Conservation (phyloP, 2,329 filamentous ascomycete species). For the Cladosporium phlei region DNA sequence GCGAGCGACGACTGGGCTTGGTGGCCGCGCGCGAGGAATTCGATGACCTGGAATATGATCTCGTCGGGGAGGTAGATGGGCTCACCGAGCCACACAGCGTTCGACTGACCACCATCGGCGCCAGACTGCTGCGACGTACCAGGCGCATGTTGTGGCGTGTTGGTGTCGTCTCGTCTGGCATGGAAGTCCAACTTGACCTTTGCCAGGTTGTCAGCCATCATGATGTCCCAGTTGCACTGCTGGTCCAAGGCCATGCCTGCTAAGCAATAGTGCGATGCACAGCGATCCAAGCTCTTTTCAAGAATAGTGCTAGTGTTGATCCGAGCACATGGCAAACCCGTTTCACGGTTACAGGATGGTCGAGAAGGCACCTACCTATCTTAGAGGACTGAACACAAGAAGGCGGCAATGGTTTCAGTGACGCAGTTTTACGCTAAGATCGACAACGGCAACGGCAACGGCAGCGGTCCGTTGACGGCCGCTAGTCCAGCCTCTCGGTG, state of each 20-base stretch:
- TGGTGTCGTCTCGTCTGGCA: conserved; percentile 8
- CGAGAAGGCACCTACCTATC: no score
- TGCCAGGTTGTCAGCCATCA: conserved; percentile 34
- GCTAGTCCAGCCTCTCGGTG: no score
- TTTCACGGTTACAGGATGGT: no score
- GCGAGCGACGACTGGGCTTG: conserved; percentile 45
- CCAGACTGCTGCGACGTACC: background rate
- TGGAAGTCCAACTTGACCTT: conserved; percentile 18
- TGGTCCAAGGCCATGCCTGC: conserved; percentile 31
- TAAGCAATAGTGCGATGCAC: background rate
- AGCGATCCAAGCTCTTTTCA: background rate
- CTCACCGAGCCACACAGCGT: conserved; percentile 19
- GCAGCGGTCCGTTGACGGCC: no score
- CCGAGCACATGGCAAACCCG: background rate
- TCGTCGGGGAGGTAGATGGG: conserved; percentile 49
- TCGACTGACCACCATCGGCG: background rate
- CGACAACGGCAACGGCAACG: no score
- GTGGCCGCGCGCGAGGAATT: conserved; percentile 35
- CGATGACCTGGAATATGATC: conserved; percentile 48
- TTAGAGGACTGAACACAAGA: background rate
- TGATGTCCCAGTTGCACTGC: conserved; percentile 32
- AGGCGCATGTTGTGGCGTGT: background rate
- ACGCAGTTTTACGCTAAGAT: conserved; percentile 6
- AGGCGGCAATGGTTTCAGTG: conserved; percentile 2
- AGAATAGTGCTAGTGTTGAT: background rate